These are phyloP conservation scores for Gastrodia elata DNA, from an alignment of 106 monocot species.

Conservation along the genomic window DNA sequence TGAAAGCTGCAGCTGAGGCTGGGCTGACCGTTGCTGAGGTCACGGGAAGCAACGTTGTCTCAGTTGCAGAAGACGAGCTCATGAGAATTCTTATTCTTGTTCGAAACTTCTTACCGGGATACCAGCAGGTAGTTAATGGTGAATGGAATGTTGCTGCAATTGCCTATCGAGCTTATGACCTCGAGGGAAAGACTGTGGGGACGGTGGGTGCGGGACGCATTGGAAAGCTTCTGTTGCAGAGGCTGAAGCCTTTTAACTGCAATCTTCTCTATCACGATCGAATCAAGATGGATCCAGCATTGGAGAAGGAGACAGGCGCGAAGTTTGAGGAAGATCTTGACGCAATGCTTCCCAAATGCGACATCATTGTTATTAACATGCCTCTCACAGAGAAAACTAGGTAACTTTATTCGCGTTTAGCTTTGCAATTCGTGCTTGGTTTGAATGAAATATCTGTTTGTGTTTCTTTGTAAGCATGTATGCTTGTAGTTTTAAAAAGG, in stretches of 20 bases:
- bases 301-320: slow-evolving; percentile 75
- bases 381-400: slow-evolving; percentile 94
- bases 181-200: slow-evolving; percentile 91
- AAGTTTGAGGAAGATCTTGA: slow-evolving; percentile 92
- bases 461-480: background rate
- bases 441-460: background rate
- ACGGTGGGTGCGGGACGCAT: slow-evolving; percentile 92
- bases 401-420: slow-evolving; percentile 13
- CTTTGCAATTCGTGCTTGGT: background rate
- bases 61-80: slow-evolving; percentile 95
- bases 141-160: slow-evolving; percentile 94
- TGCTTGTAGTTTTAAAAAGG: no score
- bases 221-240: slow-evolving; percentile 72
- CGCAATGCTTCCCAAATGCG: slow-evolving; percentile 90
- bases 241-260: slow-evolving; percentile 88
- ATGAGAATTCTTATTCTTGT: slow-evolving; percentile 86
- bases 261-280: slow-evolving; percentile 85
- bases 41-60: slow-evolving; percentile 88
- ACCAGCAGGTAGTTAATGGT: slow-evolving; percentile 74
- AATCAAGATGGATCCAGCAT: slow-evolving; percentile 53
- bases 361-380: slow-evolving; percentile 69
- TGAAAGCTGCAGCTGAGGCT: slow-evolving; percentile 75
- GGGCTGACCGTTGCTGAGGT: slow-evolving; percentile 93
- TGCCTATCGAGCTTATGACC: slow-evolving; percentile 78
- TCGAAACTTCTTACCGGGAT: slow-evolving; percentile 82